Percentiles rank a stretch among this genome's conserved stretches.
Evolutionary conservation across 805 yeast genomes (phyloP).

Genomic region (Zygotorulaspora danielsina): DNA sequence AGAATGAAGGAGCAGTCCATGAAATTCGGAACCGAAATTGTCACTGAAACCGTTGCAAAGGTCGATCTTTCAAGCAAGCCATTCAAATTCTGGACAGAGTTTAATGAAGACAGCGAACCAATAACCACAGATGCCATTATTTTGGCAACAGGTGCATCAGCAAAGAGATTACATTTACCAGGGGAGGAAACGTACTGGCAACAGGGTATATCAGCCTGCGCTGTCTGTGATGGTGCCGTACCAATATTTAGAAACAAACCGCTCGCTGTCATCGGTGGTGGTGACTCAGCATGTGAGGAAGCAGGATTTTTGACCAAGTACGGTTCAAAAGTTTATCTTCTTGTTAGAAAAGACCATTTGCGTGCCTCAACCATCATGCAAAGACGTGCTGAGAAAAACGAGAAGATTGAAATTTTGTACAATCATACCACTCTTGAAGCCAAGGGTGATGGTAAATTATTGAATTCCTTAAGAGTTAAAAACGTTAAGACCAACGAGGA

Average conservation of each 20-base stretch:
- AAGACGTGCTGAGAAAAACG: conserved; percentile 78
- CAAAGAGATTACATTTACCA: conserved; percentile 87
- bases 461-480: conserved; percentile 59
- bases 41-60: conserved; percentile 92
- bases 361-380: conserved; percentile 98
- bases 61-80: conserved; percentile 86
- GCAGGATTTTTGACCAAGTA: conserved; percentile 95
- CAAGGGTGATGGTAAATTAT: conserved; percentile 86
- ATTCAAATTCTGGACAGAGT: conserved; percentile 95
- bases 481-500: conserved; percentile 69
- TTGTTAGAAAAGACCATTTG: conserved; percentile 90
- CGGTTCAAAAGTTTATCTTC: conserved; percentile 89
- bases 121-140: conserved; percentile 89
- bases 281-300: conserved; percentile 99
- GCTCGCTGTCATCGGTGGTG: conserved; percentile 97
- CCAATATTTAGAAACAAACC: conserved; percentile 98
- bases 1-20: conserved; percentile 85
- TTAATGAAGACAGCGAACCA: conserved; percentile 87
- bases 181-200: conserved; percentile 99
- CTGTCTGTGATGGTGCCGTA: conserved; percentile 99
- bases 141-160: conserved; percentile 97
- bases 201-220: conserved; percentile 98
- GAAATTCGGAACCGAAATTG: conserved; percentile 86
- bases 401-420: conserved; percentile 86
- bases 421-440: conserved; percentile 84